Conservation (phyloP, 75 land plant species). For the Selaginella tamariscina region DNA sequence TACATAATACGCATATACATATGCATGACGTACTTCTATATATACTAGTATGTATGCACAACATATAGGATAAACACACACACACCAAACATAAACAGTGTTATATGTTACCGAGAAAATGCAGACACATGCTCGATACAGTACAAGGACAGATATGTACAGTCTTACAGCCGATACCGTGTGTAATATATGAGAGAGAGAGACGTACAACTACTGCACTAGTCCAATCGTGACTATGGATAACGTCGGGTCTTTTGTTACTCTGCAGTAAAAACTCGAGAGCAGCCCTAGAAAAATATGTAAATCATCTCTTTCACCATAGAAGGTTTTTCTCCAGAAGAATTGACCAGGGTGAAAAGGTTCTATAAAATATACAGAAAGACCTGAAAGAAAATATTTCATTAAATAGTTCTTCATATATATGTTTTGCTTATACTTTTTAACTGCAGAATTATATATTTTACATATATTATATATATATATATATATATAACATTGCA, state of each 20-base stretch:
- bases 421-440: background rate
- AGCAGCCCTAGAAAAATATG: constrained; percentile 86
- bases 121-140: too few species aligned
- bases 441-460: background rate
- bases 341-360: constrained; percentile 79
- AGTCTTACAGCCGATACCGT: too few species aligned
- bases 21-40: too few species aligned
- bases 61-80: too few species aligned
- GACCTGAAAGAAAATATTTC: constrained; percentile 32
- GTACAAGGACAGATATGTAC: too few species aligned
- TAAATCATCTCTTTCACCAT: constrained; percentile 94
- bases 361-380: constrained; percentile 91
- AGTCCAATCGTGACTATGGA: constrained; percentile 98
- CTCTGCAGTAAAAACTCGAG: constrained; percentile 70
- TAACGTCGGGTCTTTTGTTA: constrained; percentile 89
- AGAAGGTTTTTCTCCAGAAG: constrained; percentile 72
- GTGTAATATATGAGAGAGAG: too few species aligned
- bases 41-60: too few species aligned
- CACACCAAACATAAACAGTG: too few species aligned
- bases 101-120: too few species aligned
- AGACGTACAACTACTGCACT: constrained; percentile 76
- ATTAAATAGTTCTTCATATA: background rate
- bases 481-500: background rate
- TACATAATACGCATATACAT: background rate
- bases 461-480: background rate